Conservation (phyloP, 2,329 filamentous ascomycete genomes). For the Ceratocystis eucalypticola region DNA sequence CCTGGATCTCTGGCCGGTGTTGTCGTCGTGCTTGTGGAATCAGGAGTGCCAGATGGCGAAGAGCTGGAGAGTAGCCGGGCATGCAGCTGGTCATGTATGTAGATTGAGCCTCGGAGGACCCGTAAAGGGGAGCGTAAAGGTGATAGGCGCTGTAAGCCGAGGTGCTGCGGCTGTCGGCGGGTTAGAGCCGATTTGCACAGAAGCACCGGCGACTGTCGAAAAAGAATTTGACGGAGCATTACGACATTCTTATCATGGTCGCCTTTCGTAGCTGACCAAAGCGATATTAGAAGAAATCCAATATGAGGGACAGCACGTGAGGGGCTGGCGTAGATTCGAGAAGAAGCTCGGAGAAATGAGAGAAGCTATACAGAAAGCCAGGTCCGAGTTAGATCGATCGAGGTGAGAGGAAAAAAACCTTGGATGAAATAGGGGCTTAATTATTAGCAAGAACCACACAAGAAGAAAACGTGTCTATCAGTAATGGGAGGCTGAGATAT, state of each 20-base stretch:
- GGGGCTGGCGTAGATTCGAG: not conserved
- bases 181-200: slow-evolving; percentile 9
- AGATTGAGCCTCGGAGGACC: slow-evolving; percentile 13
- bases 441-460: not conserved
- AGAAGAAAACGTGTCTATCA: not conserved
- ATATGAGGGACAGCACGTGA: not conserved
- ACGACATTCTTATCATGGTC: not conserved
- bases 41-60: not conserved
- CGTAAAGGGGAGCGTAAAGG: slow-evolving; percentile 10
- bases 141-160: slow-evolving; percentile 9
- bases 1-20: not conserved
- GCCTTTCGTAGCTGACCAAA: not conserved
- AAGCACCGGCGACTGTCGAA: slow-evolving; percentile 10
- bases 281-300: not conserved
- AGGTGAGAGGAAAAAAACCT: not conserved
- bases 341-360: not conserved
- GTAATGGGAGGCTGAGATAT: not conserved
- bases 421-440: not conserved
- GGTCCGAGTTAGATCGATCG: slow-evolving; percentile 13
- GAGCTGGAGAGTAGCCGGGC: slow-evolving; percentile 12
- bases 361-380: slow-evolving; percentile 14
- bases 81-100: slow-evolving; percentile 15
- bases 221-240: slow-evolving; percentile 18
- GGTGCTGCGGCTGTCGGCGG: slow-evolving; percentile 7
- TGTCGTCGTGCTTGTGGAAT: not conserved